Evolutionary conservation across 306 rosid genomes (phyloP), one percentile per base, ranked within the genome.

Genomic region (Fagus crenata): DNA sequence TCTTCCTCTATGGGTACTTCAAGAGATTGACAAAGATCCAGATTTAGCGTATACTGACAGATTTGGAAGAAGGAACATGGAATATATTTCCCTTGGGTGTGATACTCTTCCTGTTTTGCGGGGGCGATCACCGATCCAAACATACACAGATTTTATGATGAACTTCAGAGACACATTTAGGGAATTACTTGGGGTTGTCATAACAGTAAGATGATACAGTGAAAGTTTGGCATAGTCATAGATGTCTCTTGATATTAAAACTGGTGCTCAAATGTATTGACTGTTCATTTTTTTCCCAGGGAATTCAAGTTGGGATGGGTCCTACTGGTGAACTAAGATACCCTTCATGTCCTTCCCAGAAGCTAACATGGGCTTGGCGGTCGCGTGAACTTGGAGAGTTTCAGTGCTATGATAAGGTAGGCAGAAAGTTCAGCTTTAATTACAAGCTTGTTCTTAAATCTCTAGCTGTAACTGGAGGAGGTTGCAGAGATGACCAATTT

Each of bases 331-430:
- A 93, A 79, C 78, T 93, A 64, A 87, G 97, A 85, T 93, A 91
- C 84, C 98, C 98, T 77, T 86, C 92, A 53, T 53, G 84, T 75
- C 85, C 89, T 81, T 53, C 70, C 49, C 90, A 69, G 67, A 87
- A 85, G 79, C 84, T 86, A 17, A 65, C 80, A 79, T 63, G 84
- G 89, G 77, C 85, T 74, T 80, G 77, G 90, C 83, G 81, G 53
- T 65, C 83, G 22, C 80, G 61, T 49, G 97, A 86, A 79, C 86
- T 89, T 56, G 97, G 96, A 75, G 97, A 91, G 77, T 93, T 91
- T 87, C 98, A 93, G 76, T 93, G 98, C 84, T 90, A 86, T 80
- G 98, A 93, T 71, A 92, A 93, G 91, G 96, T 93, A 73, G 79
- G 85, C 41, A 59, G 60, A 54, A 73, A 60, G 72, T 74, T 69